Evolutionary conservation across 2,329 filamentous ascomycete species (phyloP).

Genomic region (Arthroderma sp.): DNA sequence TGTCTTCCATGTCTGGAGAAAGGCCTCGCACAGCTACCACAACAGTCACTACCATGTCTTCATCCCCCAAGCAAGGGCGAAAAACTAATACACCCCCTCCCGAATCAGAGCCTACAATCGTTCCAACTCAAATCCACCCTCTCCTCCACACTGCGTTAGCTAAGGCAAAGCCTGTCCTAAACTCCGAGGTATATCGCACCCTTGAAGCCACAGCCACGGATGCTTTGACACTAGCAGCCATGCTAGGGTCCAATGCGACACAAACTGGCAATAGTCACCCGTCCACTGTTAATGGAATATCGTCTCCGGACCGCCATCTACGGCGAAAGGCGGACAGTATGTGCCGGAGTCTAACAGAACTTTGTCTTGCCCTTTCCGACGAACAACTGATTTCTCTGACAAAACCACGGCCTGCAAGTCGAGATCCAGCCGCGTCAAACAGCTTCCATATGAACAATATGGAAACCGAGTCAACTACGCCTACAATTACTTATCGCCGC

Average conservation of each 20-base stretch:
- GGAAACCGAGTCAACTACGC: conserved; percentile 16
- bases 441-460: conserved; percentile 14
- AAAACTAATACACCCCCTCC: conserved; percentile 33
- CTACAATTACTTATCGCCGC: conserved; percentile 23
- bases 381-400: conserved; percentile 25
- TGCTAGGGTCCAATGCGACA: conserved; percentile 62
- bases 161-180: conserved; percentile 61
- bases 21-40: conserved; percentile 84
- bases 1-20: conserved; percentile 61
- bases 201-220: conserved; percentile 73
- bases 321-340: conserved; percentile 84
- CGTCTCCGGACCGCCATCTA: conserved; percentile 62
- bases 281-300: conserved; percentile 23
- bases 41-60: conserved; percentile 77
- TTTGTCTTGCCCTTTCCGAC: conserved; percentile 72
- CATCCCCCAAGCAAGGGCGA: conserved; percentile 63
- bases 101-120: conserved; percentile 25
- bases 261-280: conserved; percentile 30
- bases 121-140: conserved; percentile 52
- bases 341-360: conserved; percentile 81
- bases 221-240: conserved; percentile 61
- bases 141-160: conserved; percentile 66
- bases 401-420: conserved; percentile 19
- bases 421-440: conserved; percentile 14
- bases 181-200: conserved; percentile 58